A percentile compares a stretch with the other conserved stretches of the same genome.
Evolutionary conservation across 331 rosid species (phyloP).

Genomic region (Malus hybrid): DNA sequence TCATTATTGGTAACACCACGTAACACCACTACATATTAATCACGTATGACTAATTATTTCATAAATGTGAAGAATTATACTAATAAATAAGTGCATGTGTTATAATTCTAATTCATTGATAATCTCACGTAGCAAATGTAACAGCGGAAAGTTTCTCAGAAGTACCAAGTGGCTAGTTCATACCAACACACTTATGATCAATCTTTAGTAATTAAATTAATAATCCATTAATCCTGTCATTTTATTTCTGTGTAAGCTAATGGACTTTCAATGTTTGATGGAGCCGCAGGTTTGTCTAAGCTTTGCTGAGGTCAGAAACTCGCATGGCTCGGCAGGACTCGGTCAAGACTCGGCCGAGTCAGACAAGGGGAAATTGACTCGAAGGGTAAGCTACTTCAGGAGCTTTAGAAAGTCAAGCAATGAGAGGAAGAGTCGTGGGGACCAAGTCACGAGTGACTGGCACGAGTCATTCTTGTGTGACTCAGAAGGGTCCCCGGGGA

Average conservation of each 20-base stretch:
- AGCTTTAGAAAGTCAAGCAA: constrained; percentile 23
- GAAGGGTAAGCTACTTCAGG: constrained; percentile 21
- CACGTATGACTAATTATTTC: no score
- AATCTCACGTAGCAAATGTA: no score
- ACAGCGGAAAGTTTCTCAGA: no score
- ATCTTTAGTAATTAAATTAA: background rate
- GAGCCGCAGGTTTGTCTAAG: constrained; percentile 38
- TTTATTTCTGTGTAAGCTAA: background rate
- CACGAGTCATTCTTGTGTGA: constrained; percentile 28
- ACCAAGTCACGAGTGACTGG: constrained; percentile 7
- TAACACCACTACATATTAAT: no score
- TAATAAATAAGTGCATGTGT: no score
- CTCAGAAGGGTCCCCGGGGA: constrained; percentile 23
- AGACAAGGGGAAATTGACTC: constrained; percentile 17
- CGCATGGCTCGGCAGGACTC: constrained; percentile 5
- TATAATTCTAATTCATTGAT: no score
- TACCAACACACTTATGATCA: background rate
- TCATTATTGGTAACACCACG: no score
- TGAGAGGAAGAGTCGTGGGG: constrained; percentile 11
- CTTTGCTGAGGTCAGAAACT: constrained; percentile 29
- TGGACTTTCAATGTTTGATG: background rate
- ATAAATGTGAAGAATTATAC: no score
- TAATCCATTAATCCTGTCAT: background rate
- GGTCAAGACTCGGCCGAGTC: constrained; percentile 13
- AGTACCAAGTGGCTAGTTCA: no score